Conservation (phyloP, 169 alveolate species). For the Plasmodium vinckei region DNA sequence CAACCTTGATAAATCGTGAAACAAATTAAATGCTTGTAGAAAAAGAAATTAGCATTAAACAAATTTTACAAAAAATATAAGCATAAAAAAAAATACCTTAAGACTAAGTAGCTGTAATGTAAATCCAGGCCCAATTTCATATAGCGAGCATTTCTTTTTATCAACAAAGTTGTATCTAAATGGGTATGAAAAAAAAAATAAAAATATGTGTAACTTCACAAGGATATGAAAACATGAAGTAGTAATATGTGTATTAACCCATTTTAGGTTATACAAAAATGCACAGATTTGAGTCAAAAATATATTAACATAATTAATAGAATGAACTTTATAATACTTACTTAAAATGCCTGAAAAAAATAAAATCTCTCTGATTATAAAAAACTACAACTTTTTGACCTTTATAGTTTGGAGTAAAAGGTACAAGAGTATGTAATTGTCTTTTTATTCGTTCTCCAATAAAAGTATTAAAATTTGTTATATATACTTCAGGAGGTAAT, state of each 20-base stretch:
- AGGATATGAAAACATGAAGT: background rate
- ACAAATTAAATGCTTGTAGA: conserved; percentile 8
- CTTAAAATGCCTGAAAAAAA: conserved; percentile 98
- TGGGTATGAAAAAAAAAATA: background rate
- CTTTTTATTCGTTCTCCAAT: conserved; percentile 98
- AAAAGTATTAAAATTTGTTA: conserved; percentile 96
- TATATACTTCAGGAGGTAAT: conserved; percentile 95
- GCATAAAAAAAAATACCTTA: conserved; percentile 90
- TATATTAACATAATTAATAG: too few species aligned
- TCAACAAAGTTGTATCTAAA: conserved; percentile 84
- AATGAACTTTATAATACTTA: conserved; percentile 72
- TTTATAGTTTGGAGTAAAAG: conserved; percentile 95
- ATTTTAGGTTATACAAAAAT: too few species aligned
- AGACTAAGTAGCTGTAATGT: conserved; percentile 95
- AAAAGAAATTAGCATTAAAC: background rate
- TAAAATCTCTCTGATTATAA: conserved; percentile 99
- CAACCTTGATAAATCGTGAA: background rate
- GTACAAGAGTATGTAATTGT: conserved; percentile 96
- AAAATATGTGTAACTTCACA: background rate
- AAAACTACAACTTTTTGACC: conserved; percentile 98
- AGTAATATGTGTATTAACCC: background rate
- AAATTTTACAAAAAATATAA: too few species aligned
- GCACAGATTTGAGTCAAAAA: too few species aligned
- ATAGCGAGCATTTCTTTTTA: conserved; percentile 92
- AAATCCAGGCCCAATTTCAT: conserved; percentile 99